Evolutionary conservation across 352 stramenopile species (phyloP).

Genomic region (Globisporangium ultimum): DNA sequence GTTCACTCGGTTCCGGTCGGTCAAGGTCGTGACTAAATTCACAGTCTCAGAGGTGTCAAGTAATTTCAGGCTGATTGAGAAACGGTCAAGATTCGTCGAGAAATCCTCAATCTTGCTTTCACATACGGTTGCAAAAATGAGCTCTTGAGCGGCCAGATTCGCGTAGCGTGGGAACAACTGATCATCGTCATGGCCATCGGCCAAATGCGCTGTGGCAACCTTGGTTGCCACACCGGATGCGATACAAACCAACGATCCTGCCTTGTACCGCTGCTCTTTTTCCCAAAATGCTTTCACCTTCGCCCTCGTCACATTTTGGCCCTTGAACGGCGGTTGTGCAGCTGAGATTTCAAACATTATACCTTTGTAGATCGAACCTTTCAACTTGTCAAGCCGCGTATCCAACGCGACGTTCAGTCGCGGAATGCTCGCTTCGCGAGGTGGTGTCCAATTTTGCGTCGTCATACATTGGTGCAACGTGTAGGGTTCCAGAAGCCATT

Average conservation of each 20-base stretch:
- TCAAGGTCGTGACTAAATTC: neutral
- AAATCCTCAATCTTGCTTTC: neutral
- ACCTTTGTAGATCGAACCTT: conserved; percentile 20
- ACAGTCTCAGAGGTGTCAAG: neutral
- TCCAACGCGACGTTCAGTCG: conserved; percentile 14
- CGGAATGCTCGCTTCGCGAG: conserved; percentile 17
- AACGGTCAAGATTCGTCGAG: neutral
- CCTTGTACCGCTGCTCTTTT: conserved; percentile 15
- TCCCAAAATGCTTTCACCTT: conserved; percentile 18
- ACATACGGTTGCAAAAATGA: neutral
- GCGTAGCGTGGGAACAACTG: neutral
- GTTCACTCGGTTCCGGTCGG: neutral
- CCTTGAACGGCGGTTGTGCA: conserved; percentile 5
- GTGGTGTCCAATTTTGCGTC: conserved; percentile 9
- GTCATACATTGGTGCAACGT: conserved; percentile 4
- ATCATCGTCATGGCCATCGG: neutral
- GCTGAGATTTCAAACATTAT: conserved; percentile 19
- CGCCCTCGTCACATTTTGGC: conserved; percentile 1
- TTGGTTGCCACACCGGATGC: conserved; percentile 4
- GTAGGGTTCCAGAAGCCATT: conserved; percentile 16
- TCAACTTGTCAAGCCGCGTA: conserved; percentile 11
- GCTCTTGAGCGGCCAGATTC: neutral
- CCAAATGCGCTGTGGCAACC: neutral
- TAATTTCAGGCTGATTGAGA: neutral
- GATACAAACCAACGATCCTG: conserved; percentile 22